phyloP scores from a whole-genome alignment of 225 moss, liverwort and hornwort species.

The Physcomitrium patens region DNA sequence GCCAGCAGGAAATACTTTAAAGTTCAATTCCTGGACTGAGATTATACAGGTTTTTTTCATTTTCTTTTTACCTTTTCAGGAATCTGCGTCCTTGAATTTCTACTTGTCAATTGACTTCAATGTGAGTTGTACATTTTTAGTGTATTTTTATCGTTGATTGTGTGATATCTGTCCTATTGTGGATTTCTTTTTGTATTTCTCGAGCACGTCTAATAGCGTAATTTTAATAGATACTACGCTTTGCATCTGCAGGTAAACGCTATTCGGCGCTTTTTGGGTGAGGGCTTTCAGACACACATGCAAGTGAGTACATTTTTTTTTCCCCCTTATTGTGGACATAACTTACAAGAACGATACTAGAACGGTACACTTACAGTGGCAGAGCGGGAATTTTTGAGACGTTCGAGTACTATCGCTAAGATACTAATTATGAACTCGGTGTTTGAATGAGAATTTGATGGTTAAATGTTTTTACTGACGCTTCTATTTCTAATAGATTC shows the following conservation, averaged over 20 bases:
- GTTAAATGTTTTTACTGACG: too few relatives aligned
- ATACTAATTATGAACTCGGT: not conserved
- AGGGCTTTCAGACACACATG: conserved; percentile 91
- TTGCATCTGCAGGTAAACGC: conserved; percentile 64
- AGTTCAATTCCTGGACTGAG: conserved; percentile 68
- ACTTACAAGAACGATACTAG: not conserved
- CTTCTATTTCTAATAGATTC: not conserved
- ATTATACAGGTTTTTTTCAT: conserved; percentile 67
- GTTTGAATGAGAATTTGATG: not conserved
- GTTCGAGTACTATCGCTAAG: not conserved
- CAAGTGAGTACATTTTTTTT: conserved; percentile 62
- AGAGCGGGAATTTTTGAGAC: not conserved
- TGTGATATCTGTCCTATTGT: not conserved
- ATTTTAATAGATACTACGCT: conserved; percentile 10
- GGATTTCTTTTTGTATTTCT: conserved; percentile 10
- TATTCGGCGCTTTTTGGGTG: conserved; percentile 70
- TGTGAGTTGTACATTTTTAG: not conserved
- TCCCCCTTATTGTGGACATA: conserved; percentile 3
- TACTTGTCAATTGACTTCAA: not conserved
- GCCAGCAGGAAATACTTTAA: conserved; percentile 71
- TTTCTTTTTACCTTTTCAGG: not conserved
- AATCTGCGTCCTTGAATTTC: not conserved
- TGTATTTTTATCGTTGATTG: too few relatives aligned
- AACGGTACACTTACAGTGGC: not conserved
- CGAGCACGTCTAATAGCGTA: not conserved